These are phyloP conservation scores for Meyerozyma elateridarum DNA, from an alignment of 1,139 yeast species.

Conservation along the genomic window DNA sequence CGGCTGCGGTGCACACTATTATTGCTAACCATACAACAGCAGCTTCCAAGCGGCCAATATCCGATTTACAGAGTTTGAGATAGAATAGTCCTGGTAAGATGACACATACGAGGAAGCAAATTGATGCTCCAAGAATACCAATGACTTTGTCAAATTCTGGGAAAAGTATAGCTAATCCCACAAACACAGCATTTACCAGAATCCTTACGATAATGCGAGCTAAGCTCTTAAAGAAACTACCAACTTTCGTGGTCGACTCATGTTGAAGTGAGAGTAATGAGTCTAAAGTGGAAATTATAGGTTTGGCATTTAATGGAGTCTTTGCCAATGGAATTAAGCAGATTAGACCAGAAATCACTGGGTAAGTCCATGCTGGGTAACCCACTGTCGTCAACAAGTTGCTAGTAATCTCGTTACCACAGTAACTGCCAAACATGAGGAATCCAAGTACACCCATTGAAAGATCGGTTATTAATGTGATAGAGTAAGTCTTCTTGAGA, in stretches of 20 bases:
- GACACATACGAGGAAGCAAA: conserved; percentile 52
- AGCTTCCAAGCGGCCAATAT: conserved; percentile 21
- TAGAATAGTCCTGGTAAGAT: conserved; percentile 54
- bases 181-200: conserved; percentile 49
- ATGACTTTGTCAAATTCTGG: conserved; percentile 57
- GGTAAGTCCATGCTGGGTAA: conserved; percentile 64
- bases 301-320: conserved; percentile 82
- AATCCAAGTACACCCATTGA: conserved; percentile 79
- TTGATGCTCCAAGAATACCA: conserved; percentile 54
- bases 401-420: conserved; percentile 80
- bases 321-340: conserved; percentile 84
- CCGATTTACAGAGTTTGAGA: conserved; percentile 31
- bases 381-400: conserved; percentile 66
- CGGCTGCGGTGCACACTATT: conserved; percentile 23
- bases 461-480: conserved; percentile 67
- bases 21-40: conserved; percentile 20
- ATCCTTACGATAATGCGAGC: conserved; percentile 27
- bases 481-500: conserved; percentile 36
- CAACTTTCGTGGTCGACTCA: conserved; percentile 5
- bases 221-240: conserved; percentile 6
- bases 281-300: conserved; percentile 66
- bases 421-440: conserved; percentile 77
- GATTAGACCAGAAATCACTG: conserved; percentile 63
- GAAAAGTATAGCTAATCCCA: conserved; percentile 45
- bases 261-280: conserved; percentile 18